Percentiles rank a stretch among this genome's conserved stretches.
Conservation (phyloP, 1,284 basidiomycete genomes). For the Anthracocystis walkeri region DNA sequence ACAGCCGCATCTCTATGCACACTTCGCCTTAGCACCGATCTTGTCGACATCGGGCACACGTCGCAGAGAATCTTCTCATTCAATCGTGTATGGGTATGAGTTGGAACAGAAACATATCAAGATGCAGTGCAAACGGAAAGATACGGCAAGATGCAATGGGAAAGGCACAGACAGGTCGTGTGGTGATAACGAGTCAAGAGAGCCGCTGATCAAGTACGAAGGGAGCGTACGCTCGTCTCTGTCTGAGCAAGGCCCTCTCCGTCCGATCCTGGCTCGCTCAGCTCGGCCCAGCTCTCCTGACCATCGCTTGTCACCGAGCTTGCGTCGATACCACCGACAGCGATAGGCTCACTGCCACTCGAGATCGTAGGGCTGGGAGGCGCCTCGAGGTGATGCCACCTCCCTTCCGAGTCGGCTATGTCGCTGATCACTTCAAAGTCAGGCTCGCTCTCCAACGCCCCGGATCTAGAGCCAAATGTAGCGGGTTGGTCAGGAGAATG, state of each 20-base stretch:
- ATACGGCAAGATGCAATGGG: background rate
- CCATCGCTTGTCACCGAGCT: slow-evolving; percentile 27
- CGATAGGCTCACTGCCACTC: slow-evolving; percentile 22
- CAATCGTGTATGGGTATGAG: slow-evolving; percentile 5
- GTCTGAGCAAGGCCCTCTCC: slow-evolving; percentile 12
- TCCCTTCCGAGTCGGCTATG: slow-evolving; percentile 20
- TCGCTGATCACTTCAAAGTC: slow-evolving; percentile 49
- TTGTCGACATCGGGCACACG: background rate
- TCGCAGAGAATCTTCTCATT: background rate
- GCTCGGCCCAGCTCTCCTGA: slow-evolving; percentile 48
- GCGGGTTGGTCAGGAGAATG: slow-evolving; percentile 2
- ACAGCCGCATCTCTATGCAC: background rate
- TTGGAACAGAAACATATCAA: slow-evolving; percentile 5
- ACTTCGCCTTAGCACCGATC: background rate
- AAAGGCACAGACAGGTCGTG: background rate
- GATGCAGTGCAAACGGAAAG: background rate
- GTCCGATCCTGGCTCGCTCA: slow-evolving; percentile 38
- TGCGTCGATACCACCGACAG: slow-evolving; percentile 12
- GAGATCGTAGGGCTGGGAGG: slow-evolving; percentile 40
- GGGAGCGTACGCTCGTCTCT: slow-evolving; percentile 9
- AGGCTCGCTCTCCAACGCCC: slow-evolving; percentile 15
- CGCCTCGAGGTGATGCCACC: slow-evolving; percentile 32
- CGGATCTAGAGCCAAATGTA: slow-evolving; percentile 9
- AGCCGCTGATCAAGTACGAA: background rate
- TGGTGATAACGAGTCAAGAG: background rate